Conservation (phyloP, 805 yeast species). For the Citeromyces nyonsensis region DNA sequence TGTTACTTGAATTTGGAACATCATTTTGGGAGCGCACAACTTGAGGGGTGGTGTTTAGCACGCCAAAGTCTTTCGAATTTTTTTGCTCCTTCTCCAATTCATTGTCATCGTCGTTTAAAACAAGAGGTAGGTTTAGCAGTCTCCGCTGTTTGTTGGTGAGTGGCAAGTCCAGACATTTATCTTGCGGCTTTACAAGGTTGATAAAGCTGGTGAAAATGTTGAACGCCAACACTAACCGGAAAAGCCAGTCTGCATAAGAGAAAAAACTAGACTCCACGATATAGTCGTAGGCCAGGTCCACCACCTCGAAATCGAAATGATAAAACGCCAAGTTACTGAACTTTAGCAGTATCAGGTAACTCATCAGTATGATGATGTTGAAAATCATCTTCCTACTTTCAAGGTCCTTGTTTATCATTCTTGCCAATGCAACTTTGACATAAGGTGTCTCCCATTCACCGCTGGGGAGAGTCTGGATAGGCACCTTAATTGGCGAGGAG, state of each 20-base stretch:
- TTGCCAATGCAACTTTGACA: slow-evolving; percentile 23
- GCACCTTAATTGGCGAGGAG: too few species aligned
- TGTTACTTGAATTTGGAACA: too few species aligned
- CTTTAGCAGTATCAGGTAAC: neutral
- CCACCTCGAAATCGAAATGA: neutral
- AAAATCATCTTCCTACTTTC: slow-evolving; percentile 17
- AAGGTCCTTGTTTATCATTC: slow-evolving; percentile 25
- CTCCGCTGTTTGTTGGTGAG: slow-evolving; percentile 27
- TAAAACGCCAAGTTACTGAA: neutral
- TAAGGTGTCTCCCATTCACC: slow-evolving; percentile 24
- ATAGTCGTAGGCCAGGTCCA: neutral
- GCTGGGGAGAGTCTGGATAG: neutral
- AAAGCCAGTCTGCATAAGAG: slow-evolving; percentile 5
- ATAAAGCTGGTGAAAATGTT: slow-evolving; percentile 14
- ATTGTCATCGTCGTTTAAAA: neutral
- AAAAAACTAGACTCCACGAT: slow-evolving; percentile 1
- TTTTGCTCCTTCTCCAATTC: neutral
- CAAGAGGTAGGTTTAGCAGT: slow-evolving; percentile 22
- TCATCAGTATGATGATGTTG: slow-evolving; percentile 3
- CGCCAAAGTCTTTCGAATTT: too few species aligned
- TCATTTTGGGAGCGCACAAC: too few species aligned
- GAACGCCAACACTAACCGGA: slow-evolving; percentile 8
- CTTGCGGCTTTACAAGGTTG: slow-evolving; percentile 22
- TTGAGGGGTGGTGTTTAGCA: too few species aligned
- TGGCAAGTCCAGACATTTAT: slow-evolving; percentile 35